Evolutionary conservation across 1,284 basidiomycete species (phyloP), one percentile per base, ranked within the genome.

Genomic region (Xerocomus nothofagi): DNA sequence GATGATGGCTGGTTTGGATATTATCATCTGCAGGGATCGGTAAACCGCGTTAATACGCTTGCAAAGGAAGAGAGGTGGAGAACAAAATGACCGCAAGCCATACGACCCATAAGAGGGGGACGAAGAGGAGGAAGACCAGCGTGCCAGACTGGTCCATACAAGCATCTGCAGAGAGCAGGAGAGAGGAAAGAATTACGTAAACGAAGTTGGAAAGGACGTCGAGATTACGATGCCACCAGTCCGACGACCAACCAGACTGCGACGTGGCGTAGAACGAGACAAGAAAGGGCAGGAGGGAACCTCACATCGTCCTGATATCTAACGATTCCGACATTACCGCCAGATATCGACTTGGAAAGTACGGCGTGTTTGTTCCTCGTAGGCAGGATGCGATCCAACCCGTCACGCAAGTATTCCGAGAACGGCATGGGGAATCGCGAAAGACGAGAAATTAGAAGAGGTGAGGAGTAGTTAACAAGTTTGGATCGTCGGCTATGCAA

Each of bases 1-100:
- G 41, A 90, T 75, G 60, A 91, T 86, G 50, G 82, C 77, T 10
- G 86, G 84, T 73, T 90, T 91, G 23, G 88, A 86, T 29, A 91
- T 81, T 57, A 91, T 90, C 87, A 91, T 88, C 88, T 91, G 65
- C 39, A 57, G 54, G 61, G 54, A 34, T 27, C 61, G 55, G 36
- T 29, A 49, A 44, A 24, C 14, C 30, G 50, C 37, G 59, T 69
- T 47, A 69, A 48, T 44, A 47, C 6, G 18, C 9, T 15, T 23
- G 39, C 0, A 36, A 15, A 17, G 24, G 37, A 18, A 33, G 8
- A 37, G n/a, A 39, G 0, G 42, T 11, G 55, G 59, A 49, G 58
- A 59, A 50, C 15, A 36, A 61, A 70, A 74, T 65, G 65, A 72
- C 84, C 84, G 82, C 81, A 78, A 86, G 77, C 80, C 81, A 85